A percentile compares a stretch with the other conserved stretches of the same genome.
Conservation (phyloP, 2,329 filamentous ascomycete species). For the Pyrenochaeta sp. region DNA sequence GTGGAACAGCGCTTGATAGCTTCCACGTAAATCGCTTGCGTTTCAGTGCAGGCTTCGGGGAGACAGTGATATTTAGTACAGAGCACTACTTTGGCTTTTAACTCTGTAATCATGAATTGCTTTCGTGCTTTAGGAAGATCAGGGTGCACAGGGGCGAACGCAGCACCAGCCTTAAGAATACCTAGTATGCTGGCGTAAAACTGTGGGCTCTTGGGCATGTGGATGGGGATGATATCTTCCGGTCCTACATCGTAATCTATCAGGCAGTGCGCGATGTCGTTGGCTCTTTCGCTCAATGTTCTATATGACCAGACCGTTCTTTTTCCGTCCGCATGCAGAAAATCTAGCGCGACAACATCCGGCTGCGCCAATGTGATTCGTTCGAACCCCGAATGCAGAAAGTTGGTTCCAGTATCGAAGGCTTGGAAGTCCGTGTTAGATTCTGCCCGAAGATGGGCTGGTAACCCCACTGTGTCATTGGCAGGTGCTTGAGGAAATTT, state of each 20-base stretch:
- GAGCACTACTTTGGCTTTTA: conserved; percentile 42
- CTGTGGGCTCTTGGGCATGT: conserved; percentile 43
- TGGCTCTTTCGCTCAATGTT: conserved; percentile 40
- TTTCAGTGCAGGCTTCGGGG: not conserved
- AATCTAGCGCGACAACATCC: conserved; percentile 49
- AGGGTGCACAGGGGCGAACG: conserved; percentile 49
- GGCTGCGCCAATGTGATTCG: conserved; percentile 40
- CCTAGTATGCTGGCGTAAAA: conserved; percentile 51
- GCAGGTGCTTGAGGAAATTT: conserved; percentile 28
- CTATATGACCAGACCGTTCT: conserved; percentile 46
- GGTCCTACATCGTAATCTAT: conserved; percentile 26
- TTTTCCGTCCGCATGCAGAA: conserved; percentile 41
- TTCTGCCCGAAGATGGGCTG: conserved; percentile 29
- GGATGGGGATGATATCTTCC: conserved; percentile 49
- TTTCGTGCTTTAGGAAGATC: conserved; percentile 47
- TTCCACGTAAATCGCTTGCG: conserved; percentile 27
- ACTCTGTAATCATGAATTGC: conserved; percentile 45
- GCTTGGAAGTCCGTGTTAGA: conserved; percentile 31
- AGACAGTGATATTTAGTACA: conserved; percentile 9
- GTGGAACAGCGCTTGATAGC: conserved; percentile 12
- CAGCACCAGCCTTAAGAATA: conserved; percentile 51
- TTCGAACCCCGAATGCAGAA: conserved; percentile 53
- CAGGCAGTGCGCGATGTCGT: conserved; percentile 44
- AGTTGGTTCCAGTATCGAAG: conserved; percentile 10
- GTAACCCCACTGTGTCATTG: conserved; percentile 33